phyloP scores from a whole-genome alignment of 176 grass and related monocot genomes.

The Bromus sterilis region DNA sequence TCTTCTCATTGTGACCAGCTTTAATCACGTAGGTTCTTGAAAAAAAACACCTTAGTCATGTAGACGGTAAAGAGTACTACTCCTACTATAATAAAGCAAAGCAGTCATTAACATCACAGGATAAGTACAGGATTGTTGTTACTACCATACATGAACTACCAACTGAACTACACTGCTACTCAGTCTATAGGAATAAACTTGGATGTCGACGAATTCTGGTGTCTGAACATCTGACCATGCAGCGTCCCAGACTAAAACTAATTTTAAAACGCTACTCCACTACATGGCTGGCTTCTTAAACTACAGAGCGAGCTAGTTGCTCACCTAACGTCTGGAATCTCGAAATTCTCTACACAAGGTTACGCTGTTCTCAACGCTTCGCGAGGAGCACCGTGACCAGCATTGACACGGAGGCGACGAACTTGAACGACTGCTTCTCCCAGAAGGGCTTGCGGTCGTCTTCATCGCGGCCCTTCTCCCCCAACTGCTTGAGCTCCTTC shows the following conservation, averaged over 20 bases:
- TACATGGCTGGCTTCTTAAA: background rate
- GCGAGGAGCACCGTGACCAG: slow-evolving; percentile 52
- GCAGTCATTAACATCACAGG: background rate
- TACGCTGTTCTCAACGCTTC: slow-evolving; percentile 44
- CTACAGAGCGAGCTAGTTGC: slow-evolving; percentile 37
- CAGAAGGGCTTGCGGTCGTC: slow-evolving; percentile 52
- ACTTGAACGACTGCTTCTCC: slow-evolving; percentile 78
- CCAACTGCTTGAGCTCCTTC: slow-evolving; percentile 39
- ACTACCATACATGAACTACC: slow-evolving; percentile 9
- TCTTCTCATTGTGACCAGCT: too few species aligned
- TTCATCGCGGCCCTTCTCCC: background rate
- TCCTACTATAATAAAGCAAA: background rate
- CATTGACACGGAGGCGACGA: slow-evolving; percentile 76
- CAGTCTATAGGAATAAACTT: slow-evolving; percentile 8
- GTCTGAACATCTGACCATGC: slow-evolving; percentile 3
- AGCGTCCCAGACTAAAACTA: background rate
- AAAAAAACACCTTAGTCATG: too few species aligned
- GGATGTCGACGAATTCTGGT: slow-evolving; percentile 21
- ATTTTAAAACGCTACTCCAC: background rate
- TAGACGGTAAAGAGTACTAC: background rate
- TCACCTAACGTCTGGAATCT: slow-evolving; percentile 21
- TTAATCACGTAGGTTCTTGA: too few species aligned
- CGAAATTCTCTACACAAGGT: slow-evolving; percentile 26
- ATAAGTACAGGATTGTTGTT: background rate
- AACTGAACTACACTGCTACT: background rate